A percentile compares a stretch with the other conserved stretches of the same genome.
Evolutionary conservation across 306 rosid genomes (phyloP).

Genomic region (Begonia peltatifolia): DNA sequence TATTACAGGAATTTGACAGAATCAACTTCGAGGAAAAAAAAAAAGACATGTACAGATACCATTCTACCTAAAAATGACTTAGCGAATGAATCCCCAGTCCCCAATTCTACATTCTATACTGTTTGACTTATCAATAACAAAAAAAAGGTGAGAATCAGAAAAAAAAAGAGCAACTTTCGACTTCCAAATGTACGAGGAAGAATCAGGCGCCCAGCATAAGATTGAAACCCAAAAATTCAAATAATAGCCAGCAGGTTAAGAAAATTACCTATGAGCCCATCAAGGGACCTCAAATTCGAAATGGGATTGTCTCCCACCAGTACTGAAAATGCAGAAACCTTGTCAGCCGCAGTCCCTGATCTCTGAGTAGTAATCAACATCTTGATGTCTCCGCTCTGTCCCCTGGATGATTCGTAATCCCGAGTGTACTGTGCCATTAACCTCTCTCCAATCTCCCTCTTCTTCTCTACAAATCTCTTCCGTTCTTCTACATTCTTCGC

Average conservation of each 20-base stretch:
- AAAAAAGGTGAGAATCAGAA: too few relatives aligned
- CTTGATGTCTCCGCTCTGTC: slow-evolving; percentile 74
- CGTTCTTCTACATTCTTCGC: slow-evolving; percentile 39
- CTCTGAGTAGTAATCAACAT: slow-evolving; percentile 77
- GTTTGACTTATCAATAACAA: too few relatives aligned
- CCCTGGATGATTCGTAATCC: slow-evolving; percentile 71
- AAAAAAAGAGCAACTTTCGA: too few relatives aligned
- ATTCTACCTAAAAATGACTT: too few relatives aligned
- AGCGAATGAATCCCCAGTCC: too few relatives aligned
- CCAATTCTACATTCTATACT: too few relatives aligned
- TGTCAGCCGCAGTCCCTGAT: slow-evolving; percentile 89
- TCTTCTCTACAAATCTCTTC: slow-evolving; percentile 58
- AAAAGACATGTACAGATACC: too few relatives aligned
- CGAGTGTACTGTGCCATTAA: slow-evolving; percentile 62
- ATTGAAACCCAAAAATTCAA: background rate
- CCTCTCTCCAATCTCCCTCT: slow-evolving; percentile 64
- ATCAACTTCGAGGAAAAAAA: too few relatives aligned
- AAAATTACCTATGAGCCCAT: slow-evolving; percentile 60
- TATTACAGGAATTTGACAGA: background rate
- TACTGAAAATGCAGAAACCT: slow-evolving; percentile 82
- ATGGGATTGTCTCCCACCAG: slow-evolving; percentile 79
- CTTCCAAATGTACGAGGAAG: too few relatives aligned
- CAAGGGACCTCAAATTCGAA: slow-evolving; percentile 75
- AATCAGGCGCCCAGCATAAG: background rate
- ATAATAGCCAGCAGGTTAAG: background rate